phyloP scores from a whole-genome alignment of 176 grass and related monocot genomes.

The Neostapfia colusana region DNA sequence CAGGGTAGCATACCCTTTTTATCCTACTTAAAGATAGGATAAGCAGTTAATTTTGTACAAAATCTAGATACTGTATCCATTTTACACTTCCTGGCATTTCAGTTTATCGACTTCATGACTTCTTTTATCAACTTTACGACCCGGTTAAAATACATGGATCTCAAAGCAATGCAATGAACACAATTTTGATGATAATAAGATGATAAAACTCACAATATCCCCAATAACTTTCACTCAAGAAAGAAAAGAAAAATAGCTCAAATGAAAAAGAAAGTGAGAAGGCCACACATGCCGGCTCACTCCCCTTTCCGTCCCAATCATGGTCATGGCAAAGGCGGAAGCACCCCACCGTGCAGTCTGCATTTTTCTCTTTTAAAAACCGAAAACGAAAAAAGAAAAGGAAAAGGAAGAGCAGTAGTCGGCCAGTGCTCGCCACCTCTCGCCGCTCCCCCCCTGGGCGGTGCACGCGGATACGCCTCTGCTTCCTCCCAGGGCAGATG shows the following conservation, averaged over 20 bases:
- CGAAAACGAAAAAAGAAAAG: neutral
- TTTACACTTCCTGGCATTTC: too few relatives aligned
- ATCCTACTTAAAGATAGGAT: neutral
- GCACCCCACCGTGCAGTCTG: neutral
- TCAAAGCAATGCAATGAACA: neutral
- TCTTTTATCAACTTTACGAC: too few relatives aligned
- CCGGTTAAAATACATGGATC: neutral
- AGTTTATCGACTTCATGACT: too few relatives aligned
- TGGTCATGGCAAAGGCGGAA: neutral
- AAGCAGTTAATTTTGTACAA: too few relatives aligned
- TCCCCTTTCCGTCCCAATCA: neutral
- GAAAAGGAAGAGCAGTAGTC: neutral
- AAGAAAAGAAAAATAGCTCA: neutral
- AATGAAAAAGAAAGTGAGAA: neutral
- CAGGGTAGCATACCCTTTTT: neutral
- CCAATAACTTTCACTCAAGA: neutral
- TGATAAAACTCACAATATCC: neutral
- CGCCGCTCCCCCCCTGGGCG: neutral
- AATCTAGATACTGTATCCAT: too few relatives aligned
- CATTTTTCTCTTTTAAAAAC: neutral
- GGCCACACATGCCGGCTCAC: conserved; percentile 4
- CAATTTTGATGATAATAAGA: neutral
- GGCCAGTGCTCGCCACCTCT: conserved; percentile 14
- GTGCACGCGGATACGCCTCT: neutral
- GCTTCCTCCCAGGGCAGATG: conserved; percentile 5